Base-by-base conservation (phyloP, 441 rosid species). In the Populus trichocarpa region DNA sequence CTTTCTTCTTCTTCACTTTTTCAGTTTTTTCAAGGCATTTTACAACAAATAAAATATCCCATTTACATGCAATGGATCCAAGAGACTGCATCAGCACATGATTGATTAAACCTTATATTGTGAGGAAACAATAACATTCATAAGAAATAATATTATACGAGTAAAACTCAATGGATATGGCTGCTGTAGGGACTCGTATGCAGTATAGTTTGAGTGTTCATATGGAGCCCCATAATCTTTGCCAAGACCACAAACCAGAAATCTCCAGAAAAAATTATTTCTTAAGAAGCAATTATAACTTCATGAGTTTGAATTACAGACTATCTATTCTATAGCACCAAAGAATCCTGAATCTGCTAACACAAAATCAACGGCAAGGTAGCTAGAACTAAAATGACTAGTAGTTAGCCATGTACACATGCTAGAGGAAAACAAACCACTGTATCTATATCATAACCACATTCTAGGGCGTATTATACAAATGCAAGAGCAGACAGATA, bases 341-440 rank as follows among this genome's bases (percentile, higher is more conserved):
- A 87, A 82, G 86, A 87, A 85, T 85, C 82, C 88, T 82, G 74
- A 75, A 87, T 80, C 83, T 73, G 84, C 84, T 53, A 32, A 6
- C 70, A 72, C 63, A 69, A 67, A 75, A 69, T 78, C 76, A 74
- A 79, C 80, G 23, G 28, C 63, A 35, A 61, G 20, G 77, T 53
- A 61, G 71, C 75, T 13, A 69, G 63, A 78, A 64, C 85, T 74
- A 80, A 61, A 61, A 59, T 46, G 78, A 78, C 78, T 82, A 26
- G 30, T 32, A 72, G 87, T 84, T 83, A 88, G 87, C 85, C 84
- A 83, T 85, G 83, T 83, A 84, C 90, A 88, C 76, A 53, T 67
- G 83, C 84, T 75, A 80, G 50, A 36, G 75, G 53, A 78, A 77
- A 61, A 78, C 85, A 75, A 79, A 78, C 77, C 72, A 65, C 79